These are phyloP conservation scores for Eurotiales sp. DNA, from an alignment of 2,329 filamentous ascomycete genomes.

Conservation along the genomic window DNA sequence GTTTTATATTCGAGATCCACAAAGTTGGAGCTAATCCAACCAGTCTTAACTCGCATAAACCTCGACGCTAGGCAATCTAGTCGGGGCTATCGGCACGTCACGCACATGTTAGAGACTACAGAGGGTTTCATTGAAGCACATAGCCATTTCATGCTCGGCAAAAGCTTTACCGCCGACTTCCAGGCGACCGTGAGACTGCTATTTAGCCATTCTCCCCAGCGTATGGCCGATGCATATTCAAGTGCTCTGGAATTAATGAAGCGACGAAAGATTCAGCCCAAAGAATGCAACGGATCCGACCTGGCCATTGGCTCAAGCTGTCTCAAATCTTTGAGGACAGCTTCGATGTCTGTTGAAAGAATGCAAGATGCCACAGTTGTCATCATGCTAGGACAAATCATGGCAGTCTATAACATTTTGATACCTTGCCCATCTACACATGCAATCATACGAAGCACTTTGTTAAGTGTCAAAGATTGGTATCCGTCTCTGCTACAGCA, in stretches of 20 bases:
- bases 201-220: not conserved
- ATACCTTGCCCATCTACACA: conserved; percentile 22
- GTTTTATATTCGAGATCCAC: not conserved
- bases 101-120: not conserved
- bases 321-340: not conserved
- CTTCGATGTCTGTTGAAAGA: not conserved
- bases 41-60: not conserved
- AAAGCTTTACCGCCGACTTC: not conserved
- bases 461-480: conserved; percentile 28
- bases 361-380: conserved; percentile 21
- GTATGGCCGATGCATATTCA: not conserved
- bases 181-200: not conserved
- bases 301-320: not conserved
- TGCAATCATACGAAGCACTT: conserved; percentile 25
- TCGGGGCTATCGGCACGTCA: not conserved
- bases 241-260: not conserved
- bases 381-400: conserved; percentile 24
- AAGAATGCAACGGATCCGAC: not conserved
- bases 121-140: not conserved
- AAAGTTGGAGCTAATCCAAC: too few species aligned
- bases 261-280: not conserved
- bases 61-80: not conserved
- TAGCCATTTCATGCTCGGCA: not conserved
- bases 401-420: conserved; percentile 29
- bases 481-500: conserved; percentile 21